A percentile compares a stretch with the other conserved stretches of the same genome.
Evolutionary conservation across 352 stramenopile genomes (phyloP).

Genomic region (Globisporangium lucens): DNA sequence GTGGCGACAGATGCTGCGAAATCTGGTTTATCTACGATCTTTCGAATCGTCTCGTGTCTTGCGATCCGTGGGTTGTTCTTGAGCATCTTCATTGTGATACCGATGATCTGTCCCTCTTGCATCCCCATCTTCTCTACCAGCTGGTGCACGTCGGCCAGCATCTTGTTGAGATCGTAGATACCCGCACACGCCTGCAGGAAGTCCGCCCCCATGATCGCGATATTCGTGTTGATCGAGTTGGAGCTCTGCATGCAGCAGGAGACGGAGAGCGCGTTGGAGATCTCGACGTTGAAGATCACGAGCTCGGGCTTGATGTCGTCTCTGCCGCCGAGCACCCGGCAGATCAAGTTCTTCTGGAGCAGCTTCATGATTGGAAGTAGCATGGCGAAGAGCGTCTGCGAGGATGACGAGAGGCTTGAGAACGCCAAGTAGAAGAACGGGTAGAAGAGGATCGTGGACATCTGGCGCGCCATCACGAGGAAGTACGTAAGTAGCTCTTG

Average conservation of each 20-base stretch:
- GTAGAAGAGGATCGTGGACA: slow-evolving; percentile 15
- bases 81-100: too few species aligned
- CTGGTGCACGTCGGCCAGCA: not conserved
- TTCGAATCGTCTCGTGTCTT: too few species aligned
- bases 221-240: slow-evolving; percentile 24
- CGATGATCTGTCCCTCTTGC: not conserved
- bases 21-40: too few species aligned
- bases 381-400: slow-evolving; percentile 17
- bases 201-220: slow-evolving; percentile 33
- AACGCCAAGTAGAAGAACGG: slow-evolving; percentile 19
- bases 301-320: slow-evolving; percentile 26
- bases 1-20: too few species aligned
- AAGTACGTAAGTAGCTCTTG: not conserved
- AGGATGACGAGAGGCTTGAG: slow-evolving; percentile 3
- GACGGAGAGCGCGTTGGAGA: slow-evolving; percentile 42
- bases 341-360: slow-evolving; percentile 34
- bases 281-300: slow-evolving; percentile 43
- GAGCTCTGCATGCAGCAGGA: slow-evolving; percentile 43
- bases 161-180: slow-evolving; percentile 26
- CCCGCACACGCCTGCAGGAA: slow-evolving; percentile 32
- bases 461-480: not conserved
- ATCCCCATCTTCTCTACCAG: slow-evolving; percentile 6
- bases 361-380: slow-evolving; percentile 41
- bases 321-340: slow-evolving; percentile 7
- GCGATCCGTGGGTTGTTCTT: too few species aligned